A percentile compares a stretch with the other conserved stretches of the same genome.
phyloP scores from a whole-genome alignment of 192 early-diverging fungal genomes.

The Podila minutissima region DNA sequence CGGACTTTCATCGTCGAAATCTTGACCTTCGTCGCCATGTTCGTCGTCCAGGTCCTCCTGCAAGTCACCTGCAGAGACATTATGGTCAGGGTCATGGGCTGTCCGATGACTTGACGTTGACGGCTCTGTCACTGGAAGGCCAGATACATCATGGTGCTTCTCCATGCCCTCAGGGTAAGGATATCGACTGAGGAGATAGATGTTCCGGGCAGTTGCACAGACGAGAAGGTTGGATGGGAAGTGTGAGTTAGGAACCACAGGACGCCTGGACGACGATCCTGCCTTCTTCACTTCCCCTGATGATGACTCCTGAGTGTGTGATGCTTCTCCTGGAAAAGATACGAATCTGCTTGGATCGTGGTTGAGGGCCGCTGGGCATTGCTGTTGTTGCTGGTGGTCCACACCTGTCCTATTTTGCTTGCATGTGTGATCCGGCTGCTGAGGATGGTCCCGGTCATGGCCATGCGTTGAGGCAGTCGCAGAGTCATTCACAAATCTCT shows the following conservation, averaged over 20 bases:
- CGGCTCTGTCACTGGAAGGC: no score
- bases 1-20: constrained; percentile 9
- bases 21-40: constrained; percentile 2
- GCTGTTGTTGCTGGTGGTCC: no score
- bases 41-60: neutral
- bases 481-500: no score
- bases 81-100: neutral
- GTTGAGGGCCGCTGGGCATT: neutral
- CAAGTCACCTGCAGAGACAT: no score
- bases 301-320: neutral
- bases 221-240: constrained; percentile 19
- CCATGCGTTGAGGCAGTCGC: no score
- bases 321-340: neutral
- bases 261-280: neutral
- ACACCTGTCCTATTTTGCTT: no score
- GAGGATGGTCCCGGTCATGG: no score
- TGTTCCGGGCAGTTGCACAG: constrained; percentile 36
- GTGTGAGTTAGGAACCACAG: neutral
- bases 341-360: neutral
- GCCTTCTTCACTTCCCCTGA: no score
- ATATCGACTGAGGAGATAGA: constrained; percentile 29
- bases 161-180: neutral
- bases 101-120: neutral
- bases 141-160: neutral
- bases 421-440: no score